Evolutionary conservation across 805 yeast genomes (phyloP).

Genomic region (Ogataea thermomethanolica): DNA sequence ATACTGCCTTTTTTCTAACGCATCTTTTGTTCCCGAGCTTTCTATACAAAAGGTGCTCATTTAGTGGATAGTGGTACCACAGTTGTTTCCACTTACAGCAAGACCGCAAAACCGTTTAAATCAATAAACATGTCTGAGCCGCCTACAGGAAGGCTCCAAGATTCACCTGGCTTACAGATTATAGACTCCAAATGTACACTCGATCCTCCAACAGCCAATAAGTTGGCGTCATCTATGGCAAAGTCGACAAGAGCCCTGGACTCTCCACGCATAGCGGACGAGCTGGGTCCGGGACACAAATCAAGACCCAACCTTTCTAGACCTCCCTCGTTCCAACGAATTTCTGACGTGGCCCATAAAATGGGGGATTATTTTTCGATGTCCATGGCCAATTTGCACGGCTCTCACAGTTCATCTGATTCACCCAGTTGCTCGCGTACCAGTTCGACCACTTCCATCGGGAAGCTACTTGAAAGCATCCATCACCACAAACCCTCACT

Average conservation of each 20-base stretch:
- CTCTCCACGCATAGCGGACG: not conserved
- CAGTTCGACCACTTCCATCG: constrained; percentile 25
- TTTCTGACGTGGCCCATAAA: constrained; percentile 30
- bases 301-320: constrained; percentile 4
- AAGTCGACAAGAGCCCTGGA: not conserved
- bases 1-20: too few relatives aligned
- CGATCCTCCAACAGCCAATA: constrained; percentile 2
- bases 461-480: constrained; percentile 20
- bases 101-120: too few relatives aligned
- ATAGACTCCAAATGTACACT: not conserved
- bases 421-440: constrained; percentile 21
- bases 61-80: too few relatives aligned
- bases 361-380: constrained; percentile 26
- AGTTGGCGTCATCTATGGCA: not conserved
- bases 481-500: constrained; percentile 12
- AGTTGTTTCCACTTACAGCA: too few relatives aligned
- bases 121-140: constrained; percentile 1
- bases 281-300: not conserved
- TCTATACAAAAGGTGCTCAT: too few relatives aligned
- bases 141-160: constrained; percentile 1
- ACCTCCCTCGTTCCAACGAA: constrained; percentile 21
- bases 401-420: constrained; percentile 7
- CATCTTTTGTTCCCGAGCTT: too few relatives aligned
- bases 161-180: not conserved
- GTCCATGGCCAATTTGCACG: constrained; percentile 18